phyloP scores from a whole-genome alignment of 2,329 filamentous ascomycete species.

The Fusarium clavum region DNA sequence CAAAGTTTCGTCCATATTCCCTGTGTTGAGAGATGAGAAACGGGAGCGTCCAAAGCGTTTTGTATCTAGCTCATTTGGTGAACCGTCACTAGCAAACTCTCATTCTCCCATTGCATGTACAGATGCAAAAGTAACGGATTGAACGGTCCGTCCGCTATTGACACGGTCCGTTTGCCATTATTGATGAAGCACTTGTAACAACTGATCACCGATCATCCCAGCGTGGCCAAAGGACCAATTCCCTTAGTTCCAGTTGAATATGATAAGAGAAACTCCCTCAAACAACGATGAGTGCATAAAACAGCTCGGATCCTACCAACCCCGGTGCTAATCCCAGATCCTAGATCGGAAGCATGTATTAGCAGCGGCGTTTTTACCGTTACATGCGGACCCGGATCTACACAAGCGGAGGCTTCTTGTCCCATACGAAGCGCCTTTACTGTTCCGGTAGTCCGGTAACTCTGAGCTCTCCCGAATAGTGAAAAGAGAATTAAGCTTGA shows the following conservation, averaged over 20 bases:
- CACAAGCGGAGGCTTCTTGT: neutral
- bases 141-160: neutral
- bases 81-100: slow-evolving; percentile 32
- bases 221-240: neutral
- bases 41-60: slow-evolving; percentile 6
- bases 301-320: slow-evolving; percentile 1
- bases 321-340: neutral
- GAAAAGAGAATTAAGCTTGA: slow-evolving; percentile 1
- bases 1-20: slow-evolving; percentile 10
- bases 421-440: slow-evolving; percentile 2
- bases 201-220: neutral
- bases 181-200: neutral
- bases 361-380: slow-evolving; percentile 3
- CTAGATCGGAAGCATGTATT: neutral
- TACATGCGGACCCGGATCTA: slow-evolving; percentile 18
- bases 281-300: slow-evolving; percentile 1
- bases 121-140: neutral
- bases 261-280: neutral
- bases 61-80: slow-evolving; percentile 17
- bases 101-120: slow-evolving; percentile 1
- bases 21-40: slow-evolving; percentile 27
- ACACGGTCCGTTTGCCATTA: neutral
- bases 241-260: neutral
- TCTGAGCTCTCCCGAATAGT: neutral
- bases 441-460: slow-evolving; percentile 25